A percentile compares a stretch with the other conserved stretches of the same genome.
Evolutionary conservation across 345 rosid species (phyloP).

Genomic region (Eucalyptus marginata): DNA sequence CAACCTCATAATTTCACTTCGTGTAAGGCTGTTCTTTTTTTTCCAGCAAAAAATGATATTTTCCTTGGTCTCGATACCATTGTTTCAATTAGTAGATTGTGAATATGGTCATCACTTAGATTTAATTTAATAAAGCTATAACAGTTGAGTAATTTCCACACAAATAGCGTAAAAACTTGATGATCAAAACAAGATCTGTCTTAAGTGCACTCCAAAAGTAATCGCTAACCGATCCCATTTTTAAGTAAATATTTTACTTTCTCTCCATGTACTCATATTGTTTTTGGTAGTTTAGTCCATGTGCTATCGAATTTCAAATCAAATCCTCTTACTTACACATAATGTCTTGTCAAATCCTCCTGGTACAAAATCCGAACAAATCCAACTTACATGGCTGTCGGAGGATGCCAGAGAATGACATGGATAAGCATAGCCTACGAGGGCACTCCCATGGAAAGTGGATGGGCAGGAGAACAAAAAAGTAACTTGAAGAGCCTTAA

Average conservation of each 20-base stretch:
- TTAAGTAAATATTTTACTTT: neutral
- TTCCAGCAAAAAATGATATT: neutral
- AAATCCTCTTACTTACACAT: rapidly evolving
- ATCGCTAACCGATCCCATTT: neutral
- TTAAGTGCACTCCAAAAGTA: neutral
- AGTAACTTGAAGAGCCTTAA: no score
- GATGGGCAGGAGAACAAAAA: neutral
- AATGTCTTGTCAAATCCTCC: neutral
- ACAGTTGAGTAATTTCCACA: neutral
- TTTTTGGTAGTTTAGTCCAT: neutral
- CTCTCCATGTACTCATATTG: neutral
- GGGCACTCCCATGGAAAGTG: neutral
- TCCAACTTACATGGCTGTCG: neutral
- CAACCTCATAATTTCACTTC: neutral
- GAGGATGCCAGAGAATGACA: neutral
- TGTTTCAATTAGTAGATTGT: neutral
- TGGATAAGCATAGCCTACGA: neutral
- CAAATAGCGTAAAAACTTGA: neutral
- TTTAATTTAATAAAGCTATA: neutral
- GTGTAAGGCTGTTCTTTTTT: neutral
- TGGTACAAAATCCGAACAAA: neutral
- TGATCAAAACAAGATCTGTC: neutral
- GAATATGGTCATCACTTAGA: neutral
- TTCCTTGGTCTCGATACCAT: neutral
- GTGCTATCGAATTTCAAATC: neutral